These are phyloP conservation scores for Mycena leptocephala DNA, from an alignment of 768 basidiomycete genomes.

Conservation along the genomic window DNA sequence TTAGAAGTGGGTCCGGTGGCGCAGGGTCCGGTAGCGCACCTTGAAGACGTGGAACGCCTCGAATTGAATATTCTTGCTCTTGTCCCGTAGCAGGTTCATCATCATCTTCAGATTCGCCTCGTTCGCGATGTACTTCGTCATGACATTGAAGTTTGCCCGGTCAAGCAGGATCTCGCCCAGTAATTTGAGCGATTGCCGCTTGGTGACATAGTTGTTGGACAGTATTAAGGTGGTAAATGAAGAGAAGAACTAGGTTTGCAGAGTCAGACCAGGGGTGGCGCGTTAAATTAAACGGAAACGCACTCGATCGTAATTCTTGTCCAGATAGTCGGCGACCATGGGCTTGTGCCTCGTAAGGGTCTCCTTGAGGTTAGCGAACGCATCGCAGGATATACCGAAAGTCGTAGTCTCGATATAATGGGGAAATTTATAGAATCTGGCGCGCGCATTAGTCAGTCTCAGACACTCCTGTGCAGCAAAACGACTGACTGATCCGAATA, in stretches of 20 bases:
- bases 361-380: slow-evolving; percentile 98
- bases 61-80: slow-evolving; percentile 99
- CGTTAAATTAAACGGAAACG: slow-evolving; percentile 43
- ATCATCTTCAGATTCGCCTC: slow-evolving; percentile 99
- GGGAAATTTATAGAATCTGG: slow-evolving; percentile 96
- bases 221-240: slow-evolving; percentile 95
- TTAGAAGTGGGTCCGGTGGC: background rate
- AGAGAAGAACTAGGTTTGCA: slow-evolving; percentile 85
- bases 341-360: slow-evolving; percentile 97
- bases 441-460: slow-evolving; percentile 16
- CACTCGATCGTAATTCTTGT: slow-evolving; percentile 97
- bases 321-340: slow-evolving; percentile 97
- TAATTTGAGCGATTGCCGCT: slow-evolving; percentile 97
- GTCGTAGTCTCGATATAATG: slow-evolving; percentile 98
- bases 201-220: slow-evolving; percentile 98
- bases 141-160: slow-evolving; percentile 97
- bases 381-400: slow-evolving; percentile 98
- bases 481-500: slow-evolving; percentile 92
- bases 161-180: slow-evolving; percentile 98
- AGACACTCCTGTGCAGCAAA: slow-evolving; percentile 18
- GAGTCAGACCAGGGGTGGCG: slow-evolving; percentile 25
- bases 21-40: slow-evolving; percentile 62
- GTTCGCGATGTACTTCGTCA: slow-evolving; percentile 97
- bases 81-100: slow-evolving; percentile 99
- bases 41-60: slow-evolving; percentile 99